Evolutionary conservation across 129 eudicot species (phyloP).

Genomic region (Pittosporum tobira): DNA sequence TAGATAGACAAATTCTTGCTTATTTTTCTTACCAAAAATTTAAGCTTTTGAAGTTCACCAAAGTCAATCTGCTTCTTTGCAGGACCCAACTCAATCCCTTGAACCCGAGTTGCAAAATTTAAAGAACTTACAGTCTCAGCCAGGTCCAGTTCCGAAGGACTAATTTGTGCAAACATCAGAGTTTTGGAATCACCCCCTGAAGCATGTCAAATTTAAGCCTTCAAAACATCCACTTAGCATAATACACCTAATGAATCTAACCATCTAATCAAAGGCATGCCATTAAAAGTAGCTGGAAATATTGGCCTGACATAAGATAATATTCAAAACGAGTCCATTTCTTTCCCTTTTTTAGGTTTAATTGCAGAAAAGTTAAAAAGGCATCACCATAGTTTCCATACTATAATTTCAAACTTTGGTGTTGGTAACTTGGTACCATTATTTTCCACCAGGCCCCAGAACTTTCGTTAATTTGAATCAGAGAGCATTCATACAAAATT

Average conservation of each 20-base stretch:
- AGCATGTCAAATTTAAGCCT: not conserved
- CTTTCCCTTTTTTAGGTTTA: no score
- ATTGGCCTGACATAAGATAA: no score
- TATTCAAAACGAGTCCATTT: no score
- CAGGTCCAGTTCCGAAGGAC: conserved; percentile 35
- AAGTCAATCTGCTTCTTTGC: conserved; percentile 32
- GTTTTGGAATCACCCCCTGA: conserved; percentile 41
- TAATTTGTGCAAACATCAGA: conserved; percentile 37
- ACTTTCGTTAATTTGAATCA: no score
- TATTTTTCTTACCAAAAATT: conserved; percentile 19
- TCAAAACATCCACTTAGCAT: not conserved
- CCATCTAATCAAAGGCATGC: not conserved
- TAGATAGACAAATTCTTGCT: not conserved
- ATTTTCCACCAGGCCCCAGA: no score
- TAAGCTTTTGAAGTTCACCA: conserved; percentile 33
- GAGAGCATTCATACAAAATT: no score
- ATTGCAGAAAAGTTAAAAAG: no score
- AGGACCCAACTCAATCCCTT: conserved; percentile 41
- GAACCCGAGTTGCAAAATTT: conserved; percentile 35
- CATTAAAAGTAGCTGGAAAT: no score
- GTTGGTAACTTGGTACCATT: no score
- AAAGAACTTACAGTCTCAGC: conserved; percentile 36
- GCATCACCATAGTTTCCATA: no score
- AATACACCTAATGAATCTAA: not conserved
- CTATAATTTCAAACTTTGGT: no score